Conservation (phyloP, 805 yeast genomes). For the Saccharomycopsis malanga region DNA sequence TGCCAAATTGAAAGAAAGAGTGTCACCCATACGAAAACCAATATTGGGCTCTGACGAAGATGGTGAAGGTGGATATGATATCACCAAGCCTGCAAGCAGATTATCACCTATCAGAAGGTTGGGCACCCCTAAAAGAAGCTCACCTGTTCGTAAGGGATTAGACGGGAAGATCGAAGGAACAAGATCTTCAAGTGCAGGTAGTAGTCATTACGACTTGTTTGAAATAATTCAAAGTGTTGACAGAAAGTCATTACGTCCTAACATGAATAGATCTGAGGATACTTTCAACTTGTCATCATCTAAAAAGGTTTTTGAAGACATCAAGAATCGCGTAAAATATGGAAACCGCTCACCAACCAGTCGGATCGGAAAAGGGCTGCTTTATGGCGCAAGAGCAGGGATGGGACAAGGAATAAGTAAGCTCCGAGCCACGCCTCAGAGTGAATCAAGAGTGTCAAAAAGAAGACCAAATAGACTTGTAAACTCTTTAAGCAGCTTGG, state of each 20-base stretch:
- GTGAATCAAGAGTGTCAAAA: constrained; percentile 11
- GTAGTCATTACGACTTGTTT: too few relatives aligned
- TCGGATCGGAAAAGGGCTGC: too few relatives aligned
- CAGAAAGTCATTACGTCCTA: neutral
- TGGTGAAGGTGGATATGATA: neutral
- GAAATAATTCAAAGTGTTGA: constrained; percentile 7
- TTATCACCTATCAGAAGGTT: constrained; percentile 4
- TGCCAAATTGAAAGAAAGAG: constrained; percentile 3
- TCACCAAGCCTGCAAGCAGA: constrained; percentile 11
- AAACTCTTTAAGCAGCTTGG: neutral
- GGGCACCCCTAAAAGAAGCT: constrained; percentile 12
- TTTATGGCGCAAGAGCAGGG: too few relatives aligned
- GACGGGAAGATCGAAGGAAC: too few relatives aligned
- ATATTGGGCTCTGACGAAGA: neutral
- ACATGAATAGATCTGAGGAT: too few relatives aligned
- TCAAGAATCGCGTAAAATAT: too few relatives aligned
- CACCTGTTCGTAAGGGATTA: too few relatives aligned
- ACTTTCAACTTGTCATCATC: too few relatives aligned
- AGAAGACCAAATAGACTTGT: neutral
- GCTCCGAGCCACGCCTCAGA: constrained; percentile 3
- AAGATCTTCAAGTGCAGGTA: too few relatives aligned
- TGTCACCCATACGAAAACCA: constrained; percentile 5
- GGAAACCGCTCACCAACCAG: too few relatives aligned
- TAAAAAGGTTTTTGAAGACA: too few relatives aligned
- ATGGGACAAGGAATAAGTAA: neutral